These are phyloP conservation scores for Pseudognaphalium luteoalbum DNA, from an alignment of 129 eudicot genomes.

Conservation along the genomic window DNA sequence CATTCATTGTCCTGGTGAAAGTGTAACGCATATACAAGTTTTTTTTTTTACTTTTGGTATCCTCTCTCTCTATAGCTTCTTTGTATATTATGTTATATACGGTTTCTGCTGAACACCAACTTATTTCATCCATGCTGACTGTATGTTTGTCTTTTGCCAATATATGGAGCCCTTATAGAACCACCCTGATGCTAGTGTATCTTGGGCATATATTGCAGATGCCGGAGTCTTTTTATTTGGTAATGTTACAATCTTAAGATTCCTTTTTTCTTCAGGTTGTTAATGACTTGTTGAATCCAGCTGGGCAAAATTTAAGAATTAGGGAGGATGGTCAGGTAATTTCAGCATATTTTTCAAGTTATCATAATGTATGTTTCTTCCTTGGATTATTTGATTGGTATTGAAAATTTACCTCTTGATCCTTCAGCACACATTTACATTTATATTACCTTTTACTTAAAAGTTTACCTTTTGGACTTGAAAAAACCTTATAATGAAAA, in stretches of 20 bases:
- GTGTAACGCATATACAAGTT: neutral
- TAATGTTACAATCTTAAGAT: constrained; percentile 4
- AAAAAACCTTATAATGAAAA: neutral
- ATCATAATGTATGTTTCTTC: neutral
- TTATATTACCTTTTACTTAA: too few relatives aligned
- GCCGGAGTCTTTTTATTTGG: neutral
- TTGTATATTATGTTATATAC: neutral
- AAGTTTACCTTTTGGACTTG: neutral
- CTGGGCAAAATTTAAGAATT: constrained; percentile 91
- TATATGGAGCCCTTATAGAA: neutral
- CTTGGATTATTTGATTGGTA: neutral
- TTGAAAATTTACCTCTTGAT: neutral
- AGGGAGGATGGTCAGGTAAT: constrained; percentile 94
- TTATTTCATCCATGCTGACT: neutral
- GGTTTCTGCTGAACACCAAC: neutral
- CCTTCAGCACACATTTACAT: neutral
- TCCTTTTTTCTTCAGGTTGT: constrained; percentile 68
- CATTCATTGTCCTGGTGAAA: neutral
- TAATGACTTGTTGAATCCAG: constrained; percentile 93
- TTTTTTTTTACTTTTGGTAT: neutral
- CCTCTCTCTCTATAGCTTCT: neutral
- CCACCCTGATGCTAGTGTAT: constrained; percentile 11
- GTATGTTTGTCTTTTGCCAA: neutral
- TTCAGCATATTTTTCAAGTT: constrained; percentile 16
- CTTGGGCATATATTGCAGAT: constrained; percentile 22